Conservation (phyloP, 208 protist species). For the Trypanosoma vivax region DNA sequence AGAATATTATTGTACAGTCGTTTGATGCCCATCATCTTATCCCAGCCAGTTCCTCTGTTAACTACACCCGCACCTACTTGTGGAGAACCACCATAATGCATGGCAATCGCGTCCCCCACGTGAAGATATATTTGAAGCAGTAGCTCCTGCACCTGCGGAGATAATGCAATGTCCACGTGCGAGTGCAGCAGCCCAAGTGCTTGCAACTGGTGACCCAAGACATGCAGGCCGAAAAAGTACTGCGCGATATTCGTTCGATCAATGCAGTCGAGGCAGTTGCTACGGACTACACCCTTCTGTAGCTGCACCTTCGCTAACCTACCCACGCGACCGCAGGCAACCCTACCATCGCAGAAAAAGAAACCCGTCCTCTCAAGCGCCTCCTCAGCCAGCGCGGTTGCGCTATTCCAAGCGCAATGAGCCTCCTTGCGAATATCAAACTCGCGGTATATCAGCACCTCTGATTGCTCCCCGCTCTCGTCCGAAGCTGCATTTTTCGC, state of each 20-base stretch:
- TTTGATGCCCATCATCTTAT: constrained; percentile 81
- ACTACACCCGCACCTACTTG: constrained; percentile 82
- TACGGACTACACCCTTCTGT: constrained; percentile 90
- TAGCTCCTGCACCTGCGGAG: constrained; percentile 35
- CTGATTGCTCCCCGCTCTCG: constrained; percentile 10
- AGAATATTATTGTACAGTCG: constrained; percentile 86
- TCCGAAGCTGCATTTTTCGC: constrained; percentile 2
- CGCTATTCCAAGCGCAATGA: constrained; percentile 65
- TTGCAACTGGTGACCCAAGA: constrained; percentile 58
- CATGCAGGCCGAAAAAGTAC: constrained; percentile 87
- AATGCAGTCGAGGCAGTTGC: constrained; percentile 97
- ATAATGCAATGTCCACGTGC: constrained; percentile 30
- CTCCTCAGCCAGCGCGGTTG: constrained; percentile 45
- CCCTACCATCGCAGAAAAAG: constrained; percentile 31
- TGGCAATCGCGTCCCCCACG: constrained; percentile 75
- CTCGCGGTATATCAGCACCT: constrained; percentile 65
- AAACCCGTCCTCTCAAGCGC: constrained; percentile 35
- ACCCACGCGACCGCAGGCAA: neutral
- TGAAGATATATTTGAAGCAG: constrained; percentile 80
- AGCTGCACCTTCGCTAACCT: constrained; percentile 2
- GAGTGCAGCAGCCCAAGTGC: constrained; percentile 36
- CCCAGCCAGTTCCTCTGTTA: constrained; percentile 73
- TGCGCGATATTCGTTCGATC: constrained; percentile 97
- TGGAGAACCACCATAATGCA: constrained; percentile 85
- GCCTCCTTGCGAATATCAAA: constrained; percentile 77